Percentiles rank a stretch among this genome's conserved stretches.
Conservation (phyloP, 345 rosid species). For the Citrus cavaleriei region DNA sequence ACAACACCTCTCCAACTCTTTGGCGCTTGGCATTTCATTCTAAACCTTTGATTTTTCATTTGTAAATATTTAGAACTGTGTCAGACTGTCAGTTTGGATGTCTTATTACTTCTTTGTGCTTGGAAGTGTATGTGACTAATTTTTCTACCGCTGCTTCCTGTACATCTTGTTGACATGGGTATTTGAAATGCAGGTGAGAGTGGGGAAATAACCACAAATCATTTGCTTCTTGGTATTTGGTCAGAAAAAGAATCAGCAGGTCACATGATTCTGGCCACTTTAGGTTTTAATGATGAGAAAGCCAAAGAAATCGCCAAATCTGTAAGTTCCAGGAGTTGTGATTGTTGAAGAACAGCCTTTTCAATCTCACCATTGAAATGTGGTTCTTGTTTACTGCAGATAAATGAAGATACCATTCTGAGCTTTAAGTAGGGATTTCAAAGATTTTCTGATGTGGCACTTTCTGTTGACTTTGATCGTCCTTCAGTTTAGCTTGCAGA, state of each 20-base stretch:
- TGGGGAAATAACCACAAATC: slow-evolving; percentile 76
- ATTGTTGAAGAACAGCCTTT: neutral
- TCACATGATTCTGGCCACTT: slow-evolving; percentile 47
- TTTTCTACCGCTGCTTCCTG: neutral
- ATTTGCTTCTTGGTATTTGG: slow-evolving; percentile 84
- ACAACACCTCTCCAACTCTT: neutral
- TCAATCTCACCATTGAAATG: neutral
- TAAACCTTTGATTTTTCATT: neutral
- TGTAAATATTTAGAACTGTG: neutral
- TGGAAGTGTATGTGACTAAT: neutral
- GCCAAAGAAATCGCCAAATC: slow-evolving; percentile 65
- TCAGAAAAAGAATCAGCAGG: slow-evolving; percentile 78
- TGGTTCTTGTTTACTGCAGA: slow-evolving; percentile 42
- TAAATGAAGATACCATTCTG: slow-evolving; percentile 46
- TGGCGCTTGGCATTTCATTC: neutral
- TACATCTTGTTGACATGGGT: slow-evolving; percentile 2
- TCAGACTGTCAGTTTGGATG: too few species aligned
- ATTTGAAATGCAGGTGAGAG: slow-evolving; percentile 46
- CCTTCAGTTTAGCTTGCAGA: neutral
- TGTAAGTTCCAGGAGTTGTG: slow-evolving; percentile 35
- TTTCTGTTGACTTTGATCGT: neutral
- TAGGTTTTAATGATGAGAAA: slow-evolving; percentile 81
- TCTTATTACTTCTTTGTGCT: neutral
- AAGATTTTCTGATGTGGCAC: neutral
- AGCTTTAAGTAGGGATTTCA: slow-evolving; percentile 38